A percentile compares a stretch with the other conserved stretches of the same genome.
Conservation (phyloP, 1,139 yeast species). For the Geotrichum candidum region DNA sequence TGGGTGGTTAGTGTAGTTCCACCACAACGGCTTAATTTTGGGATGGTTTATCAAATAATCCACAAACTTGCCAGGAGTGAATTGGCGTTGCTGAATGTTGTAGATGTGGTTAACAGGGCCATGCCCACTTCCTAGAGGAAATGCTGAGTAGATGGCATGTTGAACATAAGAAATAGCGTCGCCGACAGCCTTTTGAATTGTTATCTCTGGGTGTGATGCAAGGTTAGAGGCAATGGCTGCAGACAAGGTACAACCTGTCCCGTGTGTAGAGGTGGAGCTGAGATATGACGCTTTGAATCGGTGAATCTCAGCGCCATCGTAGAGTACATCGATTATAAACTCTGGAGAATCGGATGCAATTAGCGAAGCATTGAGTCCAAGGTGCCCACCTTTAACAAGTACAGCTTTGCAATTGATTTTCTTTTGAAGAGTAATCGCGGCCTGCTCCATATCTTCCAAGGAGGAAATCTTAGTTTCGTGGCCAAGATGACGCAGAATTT, state of each 20-base stretch:
- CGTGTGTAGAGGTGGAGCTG: conserved; percentile 61
- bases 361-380: conserved; percentile 38
- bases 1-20: conserved; percentile 52
- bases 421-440: conserved; percentile 44
- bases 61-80: conserved; percentile 41
- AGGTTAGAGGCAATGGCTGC: conserved; percentile 74
- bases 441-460: conserved; percentile 37
- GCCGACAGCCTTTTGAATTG: conserved; percentile 46
- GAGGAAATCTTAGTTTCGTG: conserved; percentile 14
- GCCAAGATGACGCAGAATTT: conserved; percentile 18
- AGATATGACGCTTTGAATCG: conserved; percentile 48
- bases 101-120: conserved; percentile 70
- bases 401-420: conserved; percentile 45
- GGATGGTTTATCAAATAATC: conserved; percentile 56
- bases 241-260: conserved; percentile 87
- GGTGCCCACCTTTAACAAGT: conserved; percentile 81
- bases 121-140: conserved; percentile 50
- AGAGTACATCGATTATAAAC: conserved; percentile 55
- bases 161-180: conserved; percentile 62
- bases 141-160: conserved; percentile 46
- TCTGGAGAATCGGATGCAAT: conserved; percentile 22
- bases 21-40: conserved; percentile 51
- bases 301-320: conserved; percentile 42
- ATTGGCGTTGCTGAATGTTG: conserved; percentile 33
- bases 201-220: conserved; percentile 43